Evolutionary conservation across 2,329 filamentous ascomycete species (phyloP).

Genomic region (Penicillium rolfsii): DNA sequence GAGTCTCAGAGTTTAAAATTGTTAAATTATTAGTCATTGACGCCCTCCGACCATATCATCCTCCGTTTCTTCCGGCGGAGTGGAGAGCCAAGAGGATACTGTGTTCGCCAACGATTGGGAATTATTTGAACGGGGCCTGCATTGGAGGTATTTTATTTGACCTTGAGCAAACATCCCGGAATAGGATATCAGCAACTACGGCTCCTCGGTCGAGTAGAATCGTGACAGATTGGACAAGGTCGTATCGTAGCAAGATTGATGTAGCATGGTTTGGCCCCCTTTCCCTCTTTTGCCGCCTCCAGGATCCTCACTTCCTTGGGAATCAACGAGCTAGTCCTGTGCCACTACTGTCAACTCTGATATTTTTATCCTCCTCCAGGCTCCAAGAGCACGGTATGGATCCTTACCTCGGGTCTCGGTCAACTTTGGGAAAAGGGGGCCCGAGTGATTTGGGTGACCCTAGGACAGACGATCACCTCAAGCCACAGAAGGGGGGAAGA

Average conservation of each 20-base stretch:
- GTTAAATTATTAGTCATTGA: background rate
- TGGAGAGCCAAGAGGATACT: background rate
- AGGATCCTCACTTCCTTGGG: constrained; percentile 11
- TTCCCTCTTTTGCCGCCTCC: constrained; percentile 1
- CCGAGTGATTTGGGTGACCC: background rate
- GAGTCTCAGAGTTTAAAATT: background rate
- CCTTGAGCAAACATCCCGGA: background rate
- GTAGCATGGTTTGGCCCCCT: constrained; percentile 3
- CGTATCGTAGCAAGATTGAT: constrained; percentile 9
- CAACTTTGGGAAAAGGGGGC: constrained; percentile 5
- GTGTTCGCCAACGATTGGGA: background rate
- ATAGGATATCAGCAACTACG: background rate
- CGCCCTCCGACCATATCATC: no score
- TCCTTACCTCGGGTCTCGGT: constrained; percentile 19
- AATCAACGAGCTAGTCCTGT: constrained; percentile 10
- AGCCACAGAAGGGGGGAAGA: constrained; percentile 14
- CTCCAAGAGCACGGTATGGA: constrained; percentile 7
- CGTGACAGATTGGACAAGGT: constrained; percentile 1
- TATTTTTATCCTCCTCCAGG: constrained; percentile 17
- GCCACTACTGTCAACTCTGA: background rate
- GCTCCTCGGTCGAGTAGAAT: background rate
- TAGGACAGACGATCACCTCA: constrained; percentile 21
- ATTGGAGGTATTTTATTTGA: background rate
- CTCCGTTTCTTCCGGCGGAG: constrained; percentile 1
- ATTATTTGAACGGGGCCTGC: constrained; percentile 13